Percentiles rank a stretch among this genome's conserved stretches.
Evolutionary conservation across 148 eudicot species (phyloP).

Genomic region (Spergularia marina): DNA sequence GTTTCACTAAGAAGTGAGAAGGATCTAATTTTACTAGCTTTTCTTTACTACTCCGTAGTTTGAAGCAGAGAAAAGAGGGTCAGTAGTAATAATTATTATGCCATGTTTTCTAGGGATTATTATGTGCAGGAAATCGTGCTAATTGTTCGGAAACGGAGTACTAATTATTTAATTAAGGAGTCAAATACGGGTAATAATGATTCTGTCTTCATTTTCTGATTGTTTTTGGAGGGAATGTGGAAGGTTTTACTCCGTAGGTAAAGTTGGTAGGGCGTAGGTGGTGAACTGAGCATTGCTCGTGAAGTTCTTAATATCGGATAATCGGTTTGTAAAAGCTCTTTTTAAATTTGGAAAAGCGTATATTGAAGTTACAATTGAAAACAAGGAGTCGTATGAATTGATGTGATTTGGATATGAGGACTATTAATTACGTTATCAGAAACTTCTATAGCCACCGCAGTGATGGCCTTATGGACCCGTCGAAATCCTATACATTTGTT

Average conservation of each 20-base stretch:
- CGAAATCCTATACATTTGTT: too few relatives aligned
- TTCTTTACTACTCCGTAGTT: background rate
- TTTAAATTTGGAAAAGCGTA: too few relatives aligned
- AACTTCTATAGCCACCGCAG: too few relatives aligned
- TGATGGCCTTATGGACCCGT: too few relatives aligned
- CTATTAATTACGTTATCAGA: too few relatives aligned
- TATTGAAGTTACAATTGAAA: too few relatives aligned
- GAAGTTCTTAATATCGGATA: too few relatives aligned
- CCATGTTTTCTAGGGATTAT: constrained; percentile 17
- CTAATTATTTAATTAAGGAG: background rate
- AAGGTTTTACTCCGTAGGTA: background rate
- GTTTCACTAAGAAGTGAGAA: constrained; percentile 3
- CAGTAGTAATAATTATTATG: background rate
- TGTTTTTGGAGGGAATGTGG: background rate
- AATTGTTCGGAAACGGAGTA: background rate
- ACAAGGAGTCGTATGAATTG: too few relatives aligned
- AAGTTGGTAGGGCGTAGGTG: too few relatives aligned
- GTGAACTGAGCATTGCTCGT: too few relatives aligned
- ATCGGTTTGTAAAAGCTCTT: too few relatives aligned
- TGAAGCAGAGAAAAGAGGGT: background rate
- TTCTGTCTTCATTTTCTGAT: constrained; percentile 3
- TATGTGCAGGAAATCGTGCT: constrained; percentile 13
- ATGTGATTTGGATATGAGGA: too few relatives aligned
- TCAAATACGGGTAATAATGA: background rate
- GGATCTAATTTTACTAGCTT: constrained; percentile 15